Percentiles rank a stretch among this genome's conserved stretches.
phyloP scores from a whole-genome alignment of 139 green algal species.

The Mychonastes homosphaera region DNA sequence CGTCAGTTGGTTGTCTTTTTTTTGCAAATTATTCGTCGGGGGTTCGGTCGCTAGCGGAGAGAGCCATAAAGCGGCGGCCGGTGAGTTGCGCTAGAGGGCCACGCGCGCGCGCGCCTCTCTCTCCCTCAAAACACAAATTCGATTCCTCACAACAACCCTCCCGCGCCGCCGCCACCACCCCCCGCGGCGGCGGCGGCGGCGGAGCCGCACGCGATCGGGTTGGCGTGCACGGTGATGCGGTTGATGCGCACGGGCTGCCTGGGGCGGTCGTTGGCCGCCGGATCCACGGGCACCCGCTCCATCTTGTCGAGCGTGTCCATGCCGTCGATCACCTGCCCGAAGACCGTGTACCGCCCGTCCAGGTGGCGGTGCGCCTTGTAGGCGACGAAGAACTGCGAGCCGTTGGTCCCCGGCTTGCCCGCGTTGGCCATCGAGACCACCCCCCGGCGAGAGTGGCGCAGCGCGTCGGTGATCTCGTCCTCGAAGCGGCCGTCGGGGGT shows the following conservation, averaged over 20 bases:
- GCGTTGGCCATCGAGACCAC: slow-evolving; percentile 96
- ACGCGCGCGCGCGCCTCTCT: too few species aligned
- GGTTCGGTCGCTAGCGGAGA: too few species aligned
- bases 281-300: slow-evolving; percentile 72
- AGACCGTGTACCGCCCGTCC: slow-evolving; percentile 80
- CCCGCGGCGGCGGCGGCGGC: too few species aligned
- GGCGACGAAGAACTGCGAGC: slow-evolving; percentile 91
- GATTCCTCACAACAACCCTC: too few species aligned
- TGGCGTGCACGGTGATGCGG: slow-evolving; percentile 74
- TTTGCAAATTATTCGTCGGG: too few species aligned
- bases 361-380: slow-evolving; percentile 90
- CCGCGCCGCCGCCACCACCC: neutral
- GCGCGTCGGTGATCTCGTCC: slow-evolving; percentile 79
- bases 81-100: too few species aligned
- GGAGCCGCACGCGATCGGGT: slow-evolving; percentile 49
- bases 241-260: slow-evolving; percentile 71
- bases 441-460: slow-evolving; percentile 84
- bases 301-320: slow-evolving; percentile 88
- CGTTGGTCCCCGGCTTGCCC: slow-evolving; percentile 89
- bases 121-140: too few species aligned
- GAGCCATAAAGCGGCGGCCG: too few species aligned
- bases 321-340: slow-evolving; percentile 91
- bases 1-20: too few species aligned
- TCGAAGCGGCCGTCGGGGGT: slow-evolving; percentile 83
- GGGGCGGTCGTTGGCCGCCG: slow-evolving; percentile 42